Evolutionary conservation across 345 rosid genomes (phyloP), one percentile per base, ranked within the genome.

Genomic region (Citrus maxima): DNA sequence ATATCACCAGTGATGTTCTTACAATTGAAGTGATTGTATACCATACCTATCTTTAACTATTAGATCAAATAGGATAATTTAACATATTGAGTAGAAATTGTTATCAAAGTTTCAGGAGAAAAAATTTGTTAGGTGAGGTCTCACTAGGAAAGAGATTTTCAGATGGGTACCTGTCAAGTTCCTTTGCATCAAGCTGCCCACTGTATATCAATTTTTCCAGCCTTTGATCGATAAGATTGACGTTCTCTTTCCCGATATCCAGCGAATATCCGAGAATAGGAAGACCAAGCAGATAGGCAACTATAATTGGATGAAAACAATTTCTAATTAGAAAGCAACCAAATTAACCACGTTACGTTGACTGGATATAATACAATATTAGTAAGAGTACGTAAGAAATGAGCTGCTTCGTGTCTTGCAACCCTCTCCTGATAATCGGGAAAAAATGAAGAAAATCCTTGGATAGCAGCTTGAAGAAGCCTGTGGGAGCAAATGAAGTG

Each of bases 191-290:
- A 62, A 95, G 95, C 85, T 92, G 95, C 30, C 97, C 98, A n/a
- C 97, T 90, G 56, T 95, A 95, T 76, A 95, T 90, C 60, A 90
- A 81, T 78, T 93, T 92, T 80, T 94, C 94, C 42, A 95, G 87
- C 85, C 81, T 89, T 76, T 93, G 86, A 63, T 92, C 96, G 2
- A 92, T 88, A 79, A 95, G 99, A 85, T 93, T 93, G 77, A 93
- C 98, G 30, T 95, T 90, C 79, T 95, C 99, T 84, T 93, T 95
- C 40, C 98, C 99, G 8, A 95, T 95, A 72, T 95, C 98, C 82
- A 95, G 70, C 0, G 98, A 95, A 81, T 93, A 95, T 21, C 91
- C 97, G 59, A 93, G 81, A 80, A 95, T 92, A 4, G 99, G 99
- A 76, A 93, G 90, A 67, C 99, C 99, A 25, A 95, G 84, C 79